Evolutionary conservation across 106 monocot species (phyloP), one percentile per base, ranked within the genome.

Genomic region (Dioscorea alata): DNA sequence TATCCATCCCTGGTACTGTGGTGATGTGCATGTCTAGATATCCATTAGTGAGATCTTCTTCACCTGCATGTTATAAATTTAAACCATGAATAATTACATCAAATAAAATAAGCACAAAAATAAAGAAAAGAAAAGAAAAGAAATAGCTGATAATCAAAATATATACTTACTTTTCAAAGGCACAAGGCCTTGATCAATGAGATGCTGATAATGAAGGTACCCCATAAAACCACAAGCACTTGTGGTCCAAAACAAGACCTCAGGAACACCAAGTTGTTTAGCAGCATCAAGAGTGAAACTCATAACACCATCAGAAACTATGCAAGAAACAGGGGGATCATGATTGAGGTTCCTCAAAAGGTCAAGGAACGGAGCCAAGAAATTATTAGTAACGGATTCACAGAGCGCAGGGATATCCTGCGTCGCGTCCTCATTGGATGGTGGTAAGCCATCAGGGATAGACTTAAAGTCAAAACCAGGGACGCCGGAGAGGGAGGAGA

Each of bases 381-480:
- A 21, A 23, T 61, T 61, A 20, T 61, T 61, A 8, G 61, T 61
- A 1, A 31, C 3, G 24, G 61, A 61, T 8, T 61, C 61, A 31
- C 61, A 61, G 22, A 61, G 28, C 0, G 23, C 23, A 13, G 61
- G 61, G 61, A 61, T 61, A 23, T 31, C 28, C 14, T 61, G 61
- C 4, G 61, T 61, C 7, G 4, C 61, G 14, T 61, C 61, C 6
- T 61, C 24, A 7, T 61, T 23, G 6, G 28, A 24, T 4, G 19
- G 61, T 13, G 61, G 61, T 1, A 61, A 23, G 28, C 61, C 61
- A 23, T 61, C 61, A 23, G 61, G 61, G 24, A 61, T 61, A 24
- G 61, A 13, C 24, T 61, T 23, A 23, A 61, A 61, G 23, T 23
- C 8, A 23, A 61, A 61, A 23, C 23, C 24, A 23, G n/a, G 21